Evolutionary conservation across 108 stramenopile genomes (phyloP), one percentile per base, ranked within the genome.

Genomic region (Nannochloropsis oceanica): DNA sequence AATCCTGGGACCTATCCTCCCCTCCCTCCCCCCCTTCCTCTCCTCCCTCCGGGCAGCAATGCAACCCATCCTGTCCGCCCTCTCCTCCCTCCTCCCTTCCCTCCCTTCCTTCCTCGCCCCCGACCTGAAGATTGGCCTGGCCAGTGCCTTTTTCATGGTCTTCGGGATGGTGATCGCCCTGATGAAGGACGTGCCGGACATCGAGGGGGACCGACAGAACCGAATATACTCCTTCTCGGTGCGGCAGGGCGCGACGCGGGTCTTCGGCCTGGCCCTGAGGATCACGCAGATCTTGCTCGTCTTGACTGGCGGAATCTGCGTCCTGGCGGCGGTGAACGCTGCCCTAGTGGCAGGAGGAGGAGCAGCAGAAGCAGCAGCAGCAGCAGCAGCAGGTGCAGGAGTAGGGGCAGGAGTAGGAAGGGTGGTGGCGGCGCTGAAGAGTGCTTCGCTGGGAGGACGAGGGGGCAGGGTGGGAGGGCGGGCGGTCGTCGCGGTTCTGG

Each of bases 181-280:
- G 80, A 87, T 91, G 89, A 91, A 91, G 89, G 90, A 91, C 84
- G 90, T 91, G 22, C 90, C 90, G n/a, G 90, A 91, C 73, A 79
- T 85, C 44, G 27, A 42, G 7, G 90, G 90, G 27, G 90, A 91
- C 85, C 34, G 59, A 18, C 43, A 25, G 85, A 44, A 44, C 80
- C 42, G 80, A 43, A 89, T 90, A 81, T 85, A 27, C 10, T 84
- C 89, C 26, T 89, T 90, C 18, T 82, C 87, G 0, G 87, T 88
- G 59, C 79, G 81, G 27, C 34, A 86, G 24, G 90, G 90, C 18
- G 59, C 84, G 83, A 43, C 50, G 25, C 82, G 73, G 43, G 79
- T 88, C 27, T 88, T 88, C 86, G 43, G 25, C 8, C 26, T 87
- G 44, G 88, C 87, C 9, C 27, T 84, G 25, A 24, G 84, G 26